Evolutionary conservation across 495 filamentous ascomycete species (phyloP), one percentile per base, ranked within the genome.

Genomic region (Bacidia gigantensis): DNA sequence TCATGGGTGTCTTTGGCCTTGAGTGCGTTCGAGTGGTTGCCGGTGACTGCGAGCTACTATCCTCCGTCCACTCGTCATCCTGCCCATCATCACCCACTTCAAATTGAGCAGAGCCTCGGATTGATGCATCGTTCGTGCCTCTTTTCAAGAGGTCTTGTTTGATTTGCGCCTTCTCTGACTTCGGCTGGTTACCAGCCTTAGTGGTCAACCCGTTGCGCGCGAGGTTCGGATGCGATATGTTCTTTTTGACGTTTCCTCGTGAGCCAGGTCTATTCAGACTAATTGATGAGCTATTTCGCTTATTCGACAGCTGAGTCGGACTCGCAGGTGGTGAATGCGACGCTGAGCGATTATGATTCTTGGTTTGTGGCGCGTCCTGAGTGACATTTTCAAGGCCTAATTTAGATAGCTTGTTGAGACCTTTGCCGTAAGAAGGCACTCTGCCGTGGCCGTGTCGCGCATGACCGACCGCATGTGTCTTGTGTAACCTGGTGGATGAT

Each of bases 381-480:
- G 39, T 20, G 24, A 38, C 10, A 46, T 58, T 25, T 12, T 38
- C 48, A 0, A 50, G 26, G 1, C 47, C 49, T 10, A 65, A 51
- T 54, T 68, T 68, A 17, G 62, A 61, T 21, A 69, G 58, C 46
- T 65, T 67, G 41, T 69, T 67, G 39, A 69, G 54, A 45, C 63
- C 63, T 47, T 66, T 64, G 26, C 66, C 67, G 53, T 69, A 61
- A 3, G 67, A 69, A 11, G 66, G 67, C 25, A 69, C 58, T 24
- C 66, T 49, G 20, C 21, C 48, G 45, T 62, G 51, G 2, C 48
- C 26, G 26, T 57, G 52, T 35, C 60, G 60, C 14, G 46, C 41
- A 51, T 62, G 60, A 21, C 60, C 60, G 11, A 62, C 57, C 3
- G 52, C 52, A 57, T 62, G 55, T 21, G 60, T 49, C 41, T 62